These are phyloP conservation scores for Colletotrichum nymphaeae DNA, from an alignment of 2,329 filamentous ascomycete species.

Conservation along the genomic window DNA sequence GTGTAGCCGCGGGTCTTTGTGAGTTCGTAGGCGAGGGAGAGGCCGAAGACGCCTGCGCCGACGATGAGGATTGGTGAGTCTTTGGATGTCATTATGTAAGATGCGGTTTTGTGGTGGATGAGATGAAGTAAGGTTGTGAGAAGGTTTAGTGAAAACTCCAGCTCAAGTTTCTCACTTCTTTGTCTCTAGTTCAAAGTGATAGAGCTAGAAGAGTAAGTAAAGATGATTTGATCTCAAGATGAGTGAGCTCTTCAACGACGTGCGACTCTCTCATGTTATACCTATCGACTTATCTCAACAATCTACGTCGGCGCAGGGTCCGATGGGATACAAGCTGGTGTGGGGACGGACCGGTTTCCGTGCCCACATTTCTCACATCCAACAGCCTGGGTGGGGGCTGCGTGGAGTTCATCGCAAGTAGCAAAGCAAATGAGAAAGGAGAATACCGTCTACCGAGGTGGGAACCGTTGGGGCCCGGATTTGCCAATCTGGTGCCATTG, in stretches of 20 bases:
- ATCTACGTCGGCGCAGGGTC: neutral
- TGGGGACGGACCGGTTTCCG: neutral
- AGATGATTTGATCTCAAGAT: neutral
- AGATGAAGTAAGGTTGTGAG: neutral
- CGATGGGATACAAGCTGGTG: neutral
- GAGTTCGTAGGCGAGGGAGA: conserved; percentile 44
- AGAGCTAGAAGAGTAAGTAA: no score
- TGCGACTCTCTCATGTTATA: neutral
- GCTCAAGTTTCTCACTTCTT: no score
- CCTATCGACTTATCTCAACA: neutral
- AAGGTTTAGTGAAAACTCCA: no score
- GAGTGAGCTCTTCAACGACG: neutral
- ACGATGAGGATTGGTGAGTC: conserved; percentile 42
- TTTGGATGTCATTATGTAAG: conserved; percentile 2
- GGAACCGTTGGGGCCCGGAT: neutral
- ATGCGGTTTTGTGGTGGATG: neutral
- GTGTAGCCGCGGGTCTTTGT: conserved; percentile 40
- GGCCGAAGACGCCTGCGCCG: conserved; percentile 46
- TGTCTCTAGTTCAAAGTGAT: no score
- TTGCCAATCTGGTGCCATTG: neutral
- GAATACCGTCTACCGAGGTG: neutral
- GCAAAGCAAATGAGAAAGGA: neutral
- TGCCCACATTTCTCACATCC: neutral
- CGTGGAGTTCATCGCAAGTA: neutral
- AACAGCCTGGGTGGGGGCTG: neutral